Conservation (phyloP, 805 yeast genomes). For the Schwanniomyces yamadae region DNA sequence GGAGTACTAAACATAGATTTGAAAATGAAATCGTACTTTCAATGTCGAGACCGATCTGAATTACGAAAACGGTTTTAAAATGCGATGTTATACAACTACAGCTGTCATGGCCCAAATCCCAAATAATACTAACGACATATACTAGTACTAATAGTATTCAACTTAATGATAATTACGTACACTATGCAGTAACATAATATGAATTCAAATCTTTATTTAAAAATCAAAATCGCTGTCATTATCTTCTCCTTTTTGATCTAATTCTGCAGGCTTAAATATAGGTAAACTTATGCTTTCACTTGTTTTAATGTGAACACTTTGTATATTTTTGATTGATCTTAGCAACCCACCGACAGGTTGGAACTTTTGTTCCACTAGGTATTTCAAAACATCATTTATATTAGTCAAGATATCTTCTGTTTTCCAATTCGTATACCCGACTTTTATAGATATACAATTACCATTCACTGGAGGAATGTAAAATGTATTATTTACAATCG, state of each 20-base stretch:
- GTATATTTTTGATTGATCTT: conserved; percentile 43
- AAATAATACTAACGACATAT: too few relatives aligned
- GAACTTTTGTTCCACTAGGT: conserved; percentile 43
- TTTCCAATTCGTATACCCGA: conserved; percentile 56
- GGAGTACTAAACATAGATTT: too few relatives aligned
- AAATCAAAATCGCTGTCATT: conserved; percentile 17
- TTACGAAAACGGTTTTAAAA: too few relatives aligned
- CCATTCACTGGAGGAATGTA: conserved; percentile 62
- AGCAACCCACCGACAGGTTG: conserved; percentile 62
- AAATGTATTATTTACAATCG: conserved; percentile 61
- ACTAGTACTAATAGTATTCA: too few relatives aligned
- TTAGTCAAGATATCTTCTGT: conserved; percentile 48
- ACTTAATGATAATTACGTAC: too few relatives aligned
- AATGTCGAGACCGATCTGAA: too few relatives aligned
- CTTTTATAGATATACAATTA: conserved; percentile 54
- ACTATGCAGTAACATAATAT: too few relatives aligned
- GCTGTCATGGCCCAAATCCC: too few relatives aligned
- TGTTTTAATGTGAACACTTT: conserved; percentile 59
- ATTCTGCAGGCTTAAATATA: conserved; percentile 20
- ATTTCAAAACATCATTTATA: conserved; percentile 48
- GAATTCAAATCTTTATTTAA: too few relatives aligned
- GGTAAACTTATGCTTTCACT: conserved; percentile 69
- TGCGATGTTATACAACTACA: too few relatives aligned
- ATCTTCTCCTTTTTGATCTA: conserved; percentile 12
- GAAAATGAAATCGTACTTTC: too few relatives aligned